phyloP scores from a whole-genome alignment of 1,139 yeast genomes.

The Blastobotrys persicus region DNA sequence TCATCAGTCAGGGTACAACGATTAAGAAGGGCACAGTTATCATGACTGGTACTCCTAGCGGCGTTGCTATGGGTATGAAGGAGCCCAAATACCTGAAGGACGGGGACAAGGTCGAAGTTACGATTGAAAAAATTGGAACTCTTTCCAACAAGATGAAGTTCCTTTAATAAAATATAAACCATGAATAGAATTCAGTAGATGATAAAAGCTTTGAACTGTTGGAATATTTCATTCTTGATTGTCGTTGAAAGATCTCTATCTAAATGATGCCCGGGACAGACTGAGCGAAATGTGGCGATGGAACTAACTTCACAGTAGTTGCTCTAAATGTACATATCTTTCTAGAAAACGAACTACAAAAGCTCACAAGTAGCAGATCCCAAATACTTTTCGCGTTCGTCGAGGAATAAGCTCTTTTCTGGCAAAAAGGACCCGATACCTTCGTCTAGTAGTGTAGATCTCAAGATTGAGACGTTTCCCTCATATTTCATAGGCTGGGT shows the following conservation, averaged over 20 bases:
- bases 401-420: neutral
- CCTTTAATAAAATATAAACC: too few relatives aligned
- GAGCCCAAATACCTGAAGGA: conserved; percentile 10
- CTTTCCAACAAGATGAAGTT: conserved; percentile 6
- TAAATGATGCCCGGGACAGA: too few relatives aligned
- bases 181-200: too few relatives aligned
- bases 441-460: neutral
- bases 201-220: too few relatives aligned
- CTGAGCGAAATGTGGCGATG: too few relatives aligned
- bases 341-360: neutral
- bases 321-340: neutral
- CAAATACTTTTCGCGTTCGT: neutral
- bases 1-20: conserved; percentile 20
- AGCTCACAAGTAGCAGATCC: neutral
- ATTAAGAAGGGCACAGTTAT: conserved; percentile 19
- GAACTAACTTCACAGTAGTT: too few relatives aligned
- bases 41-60: conserved; percentile 21
- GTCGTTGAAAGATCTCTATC: too few relatives aligned
- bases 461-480: conserved; percentile 20
- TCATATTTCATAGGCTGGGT: conserved; percentile 31
- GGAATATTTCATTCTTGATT: too few relatives aligned
- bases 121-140: conserved; percentile 8
- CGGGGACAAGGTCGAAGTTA: conserved; percentile 8
- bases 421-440: neutral
- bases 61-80: conserved; percentile 29